Evolutionary conservation across 441 rosid genomes (phyloP), one percentile per base, ranked within the genome.

Genomic region (Lepidium campestre): DNA sequence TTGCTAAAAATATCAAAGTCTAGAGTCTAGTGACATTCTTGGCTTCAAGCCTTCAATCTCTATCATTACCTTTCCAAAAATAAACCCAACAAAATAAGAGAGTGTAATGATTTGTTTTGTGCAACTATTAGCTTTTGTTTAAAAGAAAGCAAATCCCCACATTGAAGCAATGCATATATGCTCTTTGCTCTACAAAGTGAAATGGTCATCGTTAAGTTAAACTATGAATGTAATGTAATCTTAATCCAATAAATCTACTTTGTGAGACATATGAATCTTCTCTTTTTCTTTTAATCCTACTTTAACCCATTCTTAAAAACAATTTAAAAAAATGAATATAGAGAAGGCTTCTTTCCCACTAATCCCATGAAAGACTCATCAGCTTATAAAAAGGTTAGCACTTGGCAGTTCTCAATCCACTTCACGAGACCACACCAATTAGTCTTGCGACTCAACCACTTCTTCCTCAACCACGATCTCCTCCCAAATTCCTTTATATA

Each of bases 141-240:
- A 9, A 44, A 54, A 56, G 45, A 68, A 83, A 77, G 79, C 83
- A 80, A 77, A 71, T 60, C 85, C 77, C 57, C 65, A 32, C 40
- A 57, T 37, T 56, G 80, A 89, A 87, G 98, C 77, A 86, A 92
- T 67, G 98, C 59, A 89, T 78, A 81, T 84, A 80, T 78, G 70
- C 89, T 50, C 62, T 71, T 8, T 67, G 37, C 17, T 63, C 50
- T 57, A 41, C 67, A 65, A 65, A 48, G 60, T 57, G 53, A 34
- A 35, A 29, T 49, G 20, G 23, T 40, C 34, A 14, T 17, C 11
- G 5, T 35, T 34, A 72, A n/a, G n/a, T 6, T 42, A 32, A 34
- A 2, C 27, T 18, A 18, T 3, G 44, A 35, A 15, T 34, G 45
- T 7, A 29, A 7, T 8, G 39, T 39, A 9, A 42, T 42, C 14